These are phyloP conservation scores for Aspergillaceae sp. DNA, from an alignment of 2,329 filamentous ascomycete species.

Conservation along the genomic window DNA sequence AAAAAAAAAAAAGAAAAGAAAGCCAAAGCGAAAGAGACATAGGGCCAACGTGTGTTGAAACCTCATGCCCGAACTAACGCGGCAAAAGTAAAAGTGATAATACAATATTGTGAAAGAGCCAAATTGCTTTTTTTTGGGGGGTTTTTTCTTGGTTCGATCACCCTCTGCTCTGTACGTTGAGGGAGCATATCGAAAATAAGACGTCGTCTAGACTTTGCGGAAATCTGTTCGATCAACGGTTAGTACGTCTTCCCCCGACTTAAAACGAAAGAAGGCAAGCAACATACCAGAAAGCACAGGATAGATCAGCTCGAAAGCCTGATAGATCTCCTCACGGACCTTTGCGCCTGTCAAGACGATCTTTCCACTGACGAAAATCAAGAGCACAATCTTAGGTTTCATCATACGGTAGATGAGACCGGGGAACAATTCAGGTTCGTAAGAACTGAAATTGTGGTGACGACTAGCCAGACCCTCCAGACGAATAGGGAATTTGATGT, in stretches of 20 bases:
- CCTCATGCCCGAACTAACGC: constrained; percentile 10
- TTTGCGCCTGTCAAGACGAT: constrained; percentile 97
- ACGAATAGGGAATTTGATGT: constrained; percentile 98
- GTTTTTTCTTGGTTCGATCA: constrained; percentile 7
- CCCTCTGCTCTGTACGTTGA: constrained; percentile 8
- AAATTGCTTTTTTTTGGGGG: constrained; percentile 7
- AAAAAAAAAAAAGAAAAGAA: too few relatives aligned
- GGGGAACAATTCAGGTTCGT: constrained; percentile 96
- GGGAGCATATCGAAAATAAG: not conserved
- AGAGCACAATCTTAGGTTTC: constrained; percentile 96
- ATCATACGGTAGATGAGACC: constrained; percentile 99
- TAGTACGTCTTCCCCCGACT: not conserved
- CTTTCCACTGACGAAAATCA: constrained; percentile 98
- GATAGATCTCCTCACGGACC: constrained; percentile 95
- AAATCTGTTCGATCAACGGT: constrained; percentile 43
- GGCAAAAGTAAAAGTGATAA: constrained; percentile 15
- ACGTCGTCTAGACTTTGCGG: constrained; percentile 47
- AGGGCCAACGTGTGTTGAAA: constrained; percentile 6
- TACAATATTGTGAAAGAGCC: constrained; percentile 14
- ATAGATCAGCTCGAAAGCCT: constrained; percentile 95
- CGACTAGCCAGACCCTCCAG: constrained; percentile 90
- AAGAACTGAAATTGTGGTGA: constrained; percentile 99
- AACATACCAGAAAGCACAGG: constrained; percentile 76
- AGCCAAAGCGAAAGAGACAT: constrained; percentile 11
- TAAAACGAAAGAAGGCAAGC: not conserved